Percentiles rank a stretch among this genome's conserved stretches.
These are phyloP conservation scores for Ustilago loliicola DNA, from an alignment of 1,284 basidiomycete genomes.

Conservation along the genomic window DNA sequence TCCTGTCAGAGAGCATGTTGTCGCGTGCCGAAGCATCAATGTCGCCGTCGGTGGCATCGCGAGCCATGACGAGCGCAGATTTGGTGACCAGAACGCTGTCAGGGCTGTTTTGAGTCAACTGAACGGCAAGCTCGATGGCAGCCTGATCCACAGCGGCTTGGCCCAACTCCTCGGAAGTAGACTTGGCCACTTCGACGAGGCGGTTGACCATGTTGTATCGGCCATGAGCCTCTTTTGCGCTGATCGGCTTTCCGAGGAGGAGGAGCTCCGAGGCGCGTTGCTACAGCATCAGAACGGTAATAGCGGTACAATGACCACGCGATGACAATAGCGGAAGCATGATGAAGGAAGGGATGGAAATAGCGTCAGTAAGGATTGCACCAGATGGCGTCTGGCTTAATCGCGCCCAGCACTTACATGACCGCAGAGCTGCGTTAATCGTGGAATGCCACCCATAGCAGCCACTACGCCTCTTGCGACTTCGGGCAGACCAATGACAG, in stretches of 20 bases:
- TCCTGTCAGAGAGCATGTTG: slow-evolving; percentile 75
- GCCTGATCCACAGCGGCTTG: slow-evolving; percentile 75
- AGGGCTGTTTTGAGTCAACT: slow-evolving; percentile 80
- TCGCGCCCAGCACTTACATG: slow-evolving; percentile 35
- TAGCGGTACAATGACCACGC: not conserved
- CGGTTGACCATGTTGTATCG: slow-evolving; percentile 77
- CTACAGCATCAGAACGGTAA: not conserved
- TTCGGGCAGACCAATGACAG: slow-evolving; percentile 83
- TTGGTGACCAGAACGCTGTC: slow-evolving; percentile 85
- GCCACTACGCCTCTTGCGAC: slow-evolving; percentile 84
- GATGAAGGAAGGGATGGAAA: not conserved
- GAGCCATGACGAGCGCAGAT: slow-evolving; percentile 67
- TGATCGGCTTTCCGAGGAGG: slow-evolving; percentile 78
- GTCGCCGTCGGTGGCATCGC: slow-evolving; percentile 70
- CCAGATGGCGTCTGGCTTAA: not conserved
- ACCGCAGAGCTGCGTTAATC: slow-evolving; percentile 60
- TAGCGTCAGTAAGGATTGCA: not conserved
- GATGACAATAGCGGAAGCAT: not conserved
- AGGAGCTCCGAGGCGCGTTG: slow-evolving; percentile 84
- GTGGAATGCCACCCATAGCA: slow-evolving; percentile 78
- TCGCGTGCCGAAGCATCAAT: slow-evolving; percentile 75
- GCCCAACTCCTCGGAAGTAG: slow-evolving; percentile 74
- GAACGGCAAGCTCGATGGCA: slow-evolving; percentile 78
- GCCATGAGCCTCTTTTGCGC: slow-evolving; percentile 78
- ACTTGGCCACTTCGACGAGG: slow-evolving; percentile 68